phyloP scores from a whole-genome alignment of 1,284 basidiomycete genomes.

The Naganishia sp. region DNA sequence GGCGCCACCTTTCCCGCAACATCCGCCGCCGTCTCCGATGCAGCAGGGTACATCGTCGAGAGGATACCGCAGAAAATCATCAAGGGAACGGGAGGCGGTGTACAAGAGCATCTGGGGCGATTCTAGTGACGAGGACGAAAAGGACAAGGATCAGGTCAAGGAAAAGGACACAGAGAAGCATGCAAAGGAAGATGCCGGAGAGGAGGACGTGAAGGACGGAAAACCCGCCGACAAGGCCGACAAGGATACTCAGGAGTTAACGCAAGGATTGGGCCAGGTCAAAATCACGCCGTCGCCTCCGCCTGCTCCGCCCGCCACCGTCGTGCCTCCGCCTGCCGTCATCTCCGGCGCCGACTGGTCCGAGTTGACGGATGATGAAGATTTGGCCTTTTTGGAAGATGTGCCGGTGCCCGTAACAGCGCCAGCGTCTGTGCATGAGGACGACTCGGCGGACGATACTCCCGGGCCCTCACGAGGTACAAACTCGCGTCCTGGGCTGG shows the following conservation, averaged over 20 bases:
- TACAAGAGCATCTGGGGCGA: constrained; percentile 26
- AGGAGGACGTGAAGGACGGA: not conserved
- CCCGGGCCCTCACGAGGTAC: no score
- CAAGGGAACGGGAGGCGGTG: constrained; percentile 18
- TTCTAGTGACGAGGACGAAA: constrained; percentile 17
- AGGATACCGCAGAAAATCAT: constrained; percentile 14
- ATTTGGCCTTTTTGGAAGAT: constrained; percentile 20
- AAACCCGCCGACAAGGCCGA: not conserved
- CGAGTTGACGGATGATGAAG: constrained; percentile 23
- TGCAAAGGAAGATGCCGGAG: not conserved
- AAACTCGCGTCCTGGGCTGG: not conserved
- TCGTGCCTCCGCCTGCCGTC: constrained; percentile 22
- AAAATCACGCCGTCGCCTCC: constrained; percentile 2
- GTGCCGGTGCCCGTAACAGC: constrained; percentile 4
- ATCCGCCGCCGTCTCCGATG: constrained; percentile 1
- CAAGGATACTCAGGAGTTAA: not conserved
- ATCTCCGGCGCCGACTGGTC: constrained; percentile 25
- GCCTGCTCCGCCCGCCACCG: constrained; percentile 4
- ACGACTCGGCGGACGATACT: not conserved
- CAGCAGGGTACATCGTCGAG: constrained; percentile 12
- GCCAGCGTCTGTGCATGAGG: not conserved
- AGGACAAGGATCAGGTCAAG: not conserved
- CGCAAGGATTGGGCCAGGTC: not conserved
- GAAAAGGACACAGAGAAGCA: constrained; percentile 1
- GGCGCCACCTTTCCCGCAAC: not conserved